Evolutionary conservation across 371 early-diverging fungal genomes (phyloP).

Genomic region (Mortierella sp.): DNA sequence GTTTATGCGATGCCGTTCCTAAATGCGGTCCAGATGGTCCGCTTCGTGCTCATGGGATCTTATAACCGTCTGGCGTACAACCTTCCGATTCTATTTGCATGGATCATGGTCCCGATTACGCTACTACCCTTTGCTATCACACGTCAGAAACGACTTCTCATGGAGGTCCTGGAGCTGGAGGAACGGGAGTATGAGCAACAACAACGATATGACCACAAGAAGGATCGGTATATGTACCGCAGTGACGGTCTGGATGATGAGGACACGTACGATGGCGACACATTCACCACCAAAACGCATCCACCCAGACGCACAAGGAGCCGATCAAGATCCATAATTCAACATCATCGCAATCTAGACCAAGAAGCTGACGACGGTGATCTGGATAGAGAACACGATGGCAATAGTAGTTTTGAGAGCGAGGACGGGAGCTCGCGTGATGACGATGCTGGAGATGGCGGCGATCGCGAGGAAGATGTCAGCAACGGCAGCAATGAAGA

Average conservation of each 20-base stretch:
- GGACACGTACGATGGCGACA: not conserved
- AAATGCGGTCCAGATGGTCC: slow-evolving; percentile 41
- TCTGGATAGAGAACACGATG: too few species aligned
- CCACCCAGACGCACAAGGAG: too few species aligned
- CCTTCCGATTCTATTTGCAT: slow-evolving; percentile 40
- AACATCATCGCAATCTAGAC: too few species aligned
- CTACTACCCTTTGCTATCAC: slow-evolving; percentile 38
- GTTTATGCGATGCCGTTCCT: slow-evolving; percentile 46
- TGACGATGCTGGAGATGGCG: not conserved
- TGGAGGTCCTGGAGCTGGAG: slow-evolving; percentile 20
- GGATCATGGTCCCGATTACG: slow-evolving; percentile 31
- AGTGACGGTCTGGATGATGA: not conserved
- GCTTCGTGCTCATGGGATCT: slow-evolving; percentile 33
- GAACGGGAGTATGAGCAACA: slow-evolving; percentile 7
- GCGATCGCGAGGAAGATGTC: not conserved
- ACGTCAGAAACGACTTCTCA: slow-evolving; percentile 32
- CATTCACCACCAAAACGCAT: not conserved
- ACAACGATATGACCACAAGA: slow-evolving; percentile 1
- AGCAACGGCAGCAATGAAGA: too few species aligned
- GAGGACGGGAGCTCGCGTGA: too few species aligned
- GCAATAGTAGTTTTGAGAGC: too few species aligned
- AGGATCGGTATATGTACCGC: not conserved
- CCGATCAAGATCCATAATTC: too few species aligned
- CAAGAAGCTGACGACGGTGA: too few species aligned
- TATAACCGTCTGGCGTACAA: slow-evolving; percentile 30